Base-by-base conservation (phyloP, 768 basidiomycete genomes). In the Leucogyrophana mollusca region DNA sequence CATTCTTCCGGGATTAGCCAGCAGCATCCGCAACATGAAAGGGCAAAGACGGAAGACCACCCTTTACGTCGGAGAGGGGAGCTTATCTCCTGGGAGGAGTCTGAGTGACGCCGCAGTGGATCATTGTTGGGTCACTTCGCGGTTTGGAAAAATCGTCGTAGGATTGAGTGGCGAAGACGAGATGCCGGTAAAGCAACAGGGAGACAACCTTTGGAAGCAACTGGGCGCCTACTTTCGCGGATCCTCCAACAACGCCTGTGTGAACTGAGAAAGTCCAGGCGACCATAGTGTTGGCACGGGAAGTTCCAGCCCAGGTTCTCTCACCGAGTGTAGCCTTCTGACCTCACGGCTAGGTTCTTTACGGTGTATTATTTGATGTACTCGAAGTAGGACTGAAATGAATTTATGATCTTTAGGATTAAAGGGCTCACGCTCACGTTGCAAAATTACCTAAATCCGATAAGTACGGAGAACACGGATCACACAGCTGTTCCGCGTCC, bases 141-240 rank as follows among this genome's bases (percentile, higher is more conserved):
- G 62, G 16, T 58, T 50, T 33, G 76, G 76, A 10, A 67, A 63
- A 38, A 50, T 78, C 25, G 53, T 71, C n/a, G 58, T 79, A 7
- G 76, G 77, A 21, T 47, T 78, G 40, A 66, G 65, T 40, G 73
- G 71, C 10, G 56, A 58, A 45, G 77, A 79, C 14, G 34, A 14
- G 17, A 40, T 50, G 17, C 49, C 49, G 17, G 33, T 51, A 66
- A 50, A 59, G 16, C 50, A 50, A 18, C 54, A 58, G 23, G 57
- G 60, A 34, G 49, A 54, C 36, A 68, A 73, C 5, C 65, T 77
- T 37, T 75, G 74, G 75, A 57, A 70, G 52, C 69, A 64, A 52
- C 43, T 75, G 33, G 65, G 65, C 30, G 50, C 50, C 14, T 58
- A 55, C 46, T 45, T 37, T 14, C 47, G 30, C 32, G 39, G 51